phyloP scores from a whole-genome alignment of 805 yeast genomes.

The Pichia exigua region DNA sequence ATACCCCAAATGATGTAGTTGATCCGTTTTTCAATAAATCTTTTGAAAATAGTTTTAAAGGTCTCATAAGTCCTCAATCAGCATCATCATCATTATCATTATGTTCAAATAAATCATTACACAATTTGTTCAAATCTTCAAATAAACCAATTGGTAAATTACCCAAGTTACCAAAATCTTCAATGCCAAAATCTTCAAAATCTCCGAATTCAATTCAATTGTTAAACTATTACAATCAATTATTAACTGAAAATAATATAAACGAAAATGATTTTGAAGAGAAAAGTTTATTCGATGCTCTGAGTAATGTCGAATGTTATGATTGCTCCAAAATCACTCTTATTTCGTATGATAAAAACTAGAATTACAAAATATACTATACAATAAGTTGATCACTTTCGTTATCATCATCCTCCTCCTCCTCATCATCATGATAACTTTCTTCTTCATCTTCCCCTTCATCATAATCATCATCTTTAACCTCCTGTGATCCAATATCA shows the following conservation, averaged over 20 bases:
- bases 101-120: neutral
- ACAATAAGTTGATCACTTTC: constrained; percentile 2
- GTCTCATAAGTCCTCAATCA: neutral
- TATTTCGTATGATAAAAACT: constrained; percentile 1
- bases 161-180: neutral
- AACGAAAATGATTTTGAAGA: constrained; percentile 2
- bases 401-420: constrained; percentile 2
- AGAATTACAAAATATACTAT: neutral
- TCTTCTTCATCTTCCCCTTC: constrained; percentile 7
- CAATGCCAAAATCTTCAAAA: neutral
- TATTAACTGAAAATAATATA: neutral
- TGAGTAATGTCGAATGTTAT: constrained; percentile 9
- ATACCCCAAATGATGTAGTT: neutral
- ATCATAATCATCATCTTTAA: neutral
- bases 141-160: neutral
- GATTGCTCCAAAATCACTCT: constrained; percentile 8
- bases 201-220: neutral
- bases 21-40: constrained; percentile 1
- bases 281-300: constrained; percentile 8
- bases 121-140: neutral
- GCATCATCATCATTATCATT: neutral
- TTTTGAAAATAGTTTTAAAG: neutral
- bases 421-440: constrained; percentile 4
- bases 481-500: neutral
- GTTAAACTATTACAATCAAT: neutral